These are phyloP conservation scores for Ogataea paradorogensis DNA, from an alignment of 805 yeast genomes.

Conservation along the genomic window DNA sequence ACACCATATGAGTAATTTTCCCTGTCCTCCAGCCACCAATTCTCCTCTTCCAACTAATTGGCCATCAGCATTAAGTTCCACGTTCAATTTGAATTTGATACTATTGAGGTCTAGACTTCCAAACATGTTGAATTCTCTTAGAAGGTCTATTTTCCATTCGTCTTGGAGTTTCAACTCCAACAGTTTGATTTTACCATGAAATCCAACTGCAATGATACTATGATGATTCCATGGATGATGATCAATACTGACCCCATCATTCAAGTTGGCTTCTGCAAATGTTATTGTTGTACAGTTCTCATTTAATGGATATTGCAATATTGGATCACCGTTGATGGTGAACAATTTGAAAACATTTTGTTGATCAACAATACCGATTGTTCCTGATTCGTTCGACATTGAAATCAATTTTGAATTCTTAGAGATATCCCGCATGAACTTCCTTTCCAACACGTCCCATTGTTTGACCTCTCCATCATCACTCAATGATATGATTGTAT, in stretches of 20 bases:
- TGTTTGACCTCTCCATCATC: constrained; percentile 49
- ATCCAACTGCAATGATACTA: constrained; percentile 38
- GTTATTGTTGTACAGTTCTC: constrained; percentile 15
- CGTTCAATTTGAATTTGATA: constrained; percentile 34
- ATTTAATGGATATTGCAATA: constrained; percentile 26
- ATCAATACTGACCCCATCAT: constrained; percentile 1
- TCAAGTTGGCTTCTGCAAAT: constrained; percentile 21
- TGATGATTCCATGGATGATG: constrained; percentile 33
- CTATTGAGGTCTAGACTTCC: constrained; percentile 27
- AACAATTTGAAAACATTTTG: constrained; percentile 33
- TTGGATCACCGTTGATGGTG: constrained; percentile 53
- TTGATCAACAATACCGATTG: constrained; percentile 39
- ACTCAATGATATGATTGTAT: constrained; percentile 55
- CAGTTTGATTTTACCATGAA: constrained; percentile 28
- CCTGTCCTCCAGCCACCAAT: constrained; percentile 55
- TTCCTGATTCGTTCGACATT: constrained; percentile 56
- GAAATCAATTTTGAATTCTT: constrained; percentile 32
- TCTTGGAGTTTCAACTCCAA: constrained; percentile 16
- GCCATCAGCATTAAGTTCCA: constrained; percentile 35
- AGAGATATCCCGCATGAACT: constrained; percentile 41
- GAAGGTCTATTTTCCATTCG: constrained; percentile 27
- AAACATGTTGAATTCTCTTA: constrained; percentile 20
- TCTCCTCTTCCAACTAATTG: constrained; percentile 31
- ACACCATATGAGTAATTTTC: constrained; percentile 50
- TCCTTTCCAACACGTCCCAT: constrained; percentile 63